phyloP scores from a whole-genome alignment of 2,329 filamentous ascomycete species.

The Ceratocystis eucalypticola region DNA sequence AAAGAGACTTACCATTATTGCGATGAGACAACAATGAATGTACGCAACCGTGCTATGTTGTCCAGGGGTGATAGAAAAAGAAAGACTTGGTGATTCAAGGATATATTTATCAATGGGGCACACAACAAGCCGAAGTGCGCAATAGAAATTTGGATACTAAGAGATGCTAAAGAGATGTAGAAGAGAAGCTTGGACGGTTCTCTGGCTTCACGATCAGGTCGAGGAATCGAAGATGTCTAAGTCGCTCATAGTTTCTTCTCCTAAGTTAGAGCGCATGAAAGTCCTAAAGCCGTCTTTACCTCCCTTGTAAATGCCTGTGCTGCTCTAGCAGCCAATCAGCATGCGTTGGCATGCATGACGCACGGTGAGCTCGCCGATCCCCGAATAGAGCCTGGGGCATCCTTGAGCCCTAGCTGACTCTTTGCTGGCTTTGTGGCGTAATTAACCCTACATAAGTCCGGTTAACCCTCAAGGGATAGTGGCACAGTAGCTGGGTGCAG shows the following conservation, averaged over 20 bases:
- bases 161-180: too few relatives aligned
- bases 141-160: not conserved
- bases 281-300: too few relatives aligned
- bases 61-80: not conserved
- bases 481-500: too few relatives aligned
- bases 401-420: not conserved
- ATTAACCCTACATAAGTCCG: not conserved
- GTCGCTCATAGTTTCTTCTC: not conserved
- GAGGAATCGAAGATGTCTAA: not conserved
- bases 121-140: not conserved
- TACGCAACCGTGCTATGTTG: not conserved
- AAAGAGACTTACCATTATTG: constrained; percentile 17
- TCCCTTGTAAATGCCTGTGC: constrained; percentile 2
- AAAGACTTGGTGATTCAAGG: not conserved
- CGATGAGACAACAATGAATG: not conserved
- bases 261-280: too few relatives aligned
- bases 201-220: not conserved
- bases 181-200: not conserved
- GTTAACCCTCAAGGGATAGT: not conserved
- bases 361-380: constrained; percentile 7
- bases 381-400: not conserved
- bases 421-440: not conserved
- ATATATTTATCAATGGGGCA: constrained; percentile 1
- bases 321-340: not conserved
- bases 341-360: not conserved